A percentile compares a stretch with the other conserved stretches of the same genome.
Evolutionary conservation across 1,284 basidiomycete genomes (phyloP).

Genomic region (Golubevia pallescens): DNA sequence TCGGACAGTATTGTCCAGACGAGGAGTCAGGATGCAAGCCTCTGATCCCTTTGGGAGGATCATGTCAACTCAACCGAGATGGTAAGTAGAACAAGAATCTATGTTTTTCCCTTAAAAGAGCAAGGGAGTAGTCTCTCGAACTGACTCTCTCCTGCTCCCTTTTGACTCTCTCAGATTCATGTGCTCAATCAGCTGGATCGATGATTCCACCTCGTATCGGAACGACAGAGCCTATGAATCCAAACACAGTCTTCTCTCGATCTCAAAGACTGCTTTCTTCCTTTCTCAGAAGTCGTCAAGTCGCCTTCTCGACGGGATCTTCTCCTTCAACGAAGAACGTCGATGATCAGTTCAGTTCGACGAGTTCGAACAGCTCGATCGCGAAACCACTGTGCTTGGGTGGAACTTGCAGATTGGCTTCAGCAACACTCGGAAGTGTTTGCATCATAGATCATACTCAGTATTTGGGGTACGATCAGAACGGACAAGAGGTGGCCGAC

Average conservation of each 20-base stretch:
- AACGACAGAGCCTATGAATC: background rate
- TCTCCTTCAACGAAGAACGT: background rate
- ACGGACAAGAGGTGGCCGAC: constrained; percentile 11
- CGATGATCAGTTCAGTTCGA: background rate
- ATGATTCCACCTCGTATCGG: background rate
- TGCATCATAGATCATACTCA: constrained; percentile 18
- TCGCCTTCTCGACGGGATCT: background rate
- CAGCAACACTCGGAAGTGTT: background rate
- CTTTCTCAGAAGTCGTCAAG: background rate
- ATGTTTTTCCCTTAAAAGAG: background rate
- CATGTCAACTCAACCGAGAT: constrained; percentile 17
- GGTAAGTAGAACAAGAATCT: constrained; percentile 1
- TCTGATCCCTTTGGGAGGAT: constrained; percentile 8
- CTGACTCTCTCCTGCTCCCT: too few relatives aligned
- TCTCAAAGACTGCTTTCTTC: background rate
- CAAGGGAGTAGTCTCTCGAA: background rate
- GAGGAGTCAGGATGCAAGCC: constrained; percentile 15
- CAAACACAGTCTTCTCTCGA: background rate
- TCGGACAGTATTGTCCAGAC: constrained; percentile 18
- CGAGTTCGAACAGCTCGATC: background rate
- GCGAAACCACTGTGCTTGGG: constrained; percentile 9
- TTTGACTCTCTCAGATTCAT: constrained; percentile 9
- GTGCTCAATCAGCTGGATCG: background rate
- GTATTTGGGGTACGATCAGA: constrained; percentile 16
- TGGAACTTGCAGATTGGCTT: constrained; percentile 9